Evolutionary conservation across 768 basidiomycete species (phyloP), one percentile per base, ranked within the genome.

Genomic region (Boletus reticuloceps): DNA sequence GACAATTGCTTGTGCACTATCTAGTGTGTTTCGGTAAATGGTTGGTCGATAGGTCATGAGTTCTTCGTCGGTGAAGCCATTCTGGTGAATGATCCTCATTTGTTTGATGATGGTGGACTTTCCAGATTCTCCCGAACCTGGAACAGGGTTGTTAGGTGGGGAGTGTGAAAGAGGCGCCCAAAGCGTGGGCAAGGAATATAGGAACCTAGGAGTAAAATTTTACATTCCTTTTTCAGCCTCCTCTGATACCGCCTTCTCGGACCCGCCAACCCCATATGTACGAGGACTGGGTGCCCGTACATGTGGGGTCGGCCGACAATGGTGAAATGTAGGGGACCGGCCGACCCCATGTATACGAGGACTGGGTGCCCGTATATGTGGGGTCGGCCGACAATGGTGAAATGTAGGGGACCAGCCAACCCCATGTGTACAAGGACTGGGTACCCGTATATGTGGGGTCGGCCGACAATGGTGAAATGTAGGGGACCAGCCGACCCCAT

Each of bases 31-130:
- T 63, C 85, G 84, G 73, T 88, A 93, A 45, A 98, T 85, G 31
- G 87, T 86, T 0, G 85, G 81, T 19, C 88, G 78, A 75, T 84
- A 96, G 4, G 83, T 79, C 56, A 86, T 77, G 27, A 93, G 82
- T 69, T 97, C 94, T 0, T 88, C 81, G 8, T 74, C 72, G 3
- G 86, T 82, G 73, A 94, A 98, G 13, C 95, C 95, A 58, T 87
- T 85, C 70, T 96, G 91, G 70, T 98, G 91, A 47, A 98, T 94
- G 54, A 98, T 95, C 79, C 96, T 97, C 94, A 98, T 97, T 72
- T 98, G 95, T 69, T 98, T 98, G 36, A 97, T 94, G 60, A 98
- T 93, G 0, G 95, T 98, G 5, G 85, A 87, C 74, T 98, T 98
- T 6, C 95, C 96, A 1, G 89, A 91, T 76, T 95, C 94, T 64